A percentile compares a stretch with the other conserved stretches of the same genome.
Evolutionary conservation across 148 eudicot species (phyloP).

Genomic region (Chenopodium berlandieri): DNA sequence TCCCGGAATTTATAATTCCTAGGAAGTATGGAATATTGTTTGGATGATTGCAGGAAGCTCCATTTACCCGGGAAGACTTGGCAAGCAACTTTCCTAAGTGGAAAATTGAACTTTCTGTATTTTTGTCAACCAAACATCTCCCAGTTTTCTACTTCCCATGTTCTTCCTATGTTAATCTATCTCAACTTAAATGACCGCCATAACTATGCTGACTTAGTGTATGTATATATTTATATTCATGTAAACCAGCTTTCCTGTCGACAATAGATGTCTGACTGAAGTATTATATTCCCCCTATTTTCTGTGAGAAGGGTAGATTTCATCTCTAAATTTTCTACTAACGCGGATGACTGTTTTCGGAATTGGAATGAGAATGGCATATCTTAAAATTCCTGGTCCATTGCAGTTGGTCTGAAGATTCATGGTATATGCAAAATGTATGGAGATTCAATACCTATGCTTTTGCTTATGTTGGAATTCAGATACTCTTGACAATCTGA

Average conservation of each 20-base stretch:
- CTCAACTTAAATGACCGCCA: background rate
- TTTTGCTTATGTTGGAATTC: background rate
- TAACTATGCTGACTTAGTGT: slow-evolving; percentile 3
- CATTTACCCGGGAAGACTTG: background rate
- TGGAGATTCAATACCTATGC: background rate
- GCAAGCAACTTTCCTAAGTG: background rate
- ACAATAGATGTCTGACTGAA: background rate
- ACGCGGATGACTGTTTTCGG: background rate
- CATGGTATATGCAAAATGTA: background rate
- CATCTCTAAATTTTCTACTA: background rate
- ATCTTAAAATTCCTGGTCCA: background rate
- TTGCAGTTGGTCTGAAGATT: background rate
- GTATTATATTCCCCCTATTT: background rate
- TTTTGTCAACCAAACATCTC: background rate
- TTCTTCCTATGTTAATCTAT: background rate
- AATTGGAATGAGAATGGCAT: background rate
- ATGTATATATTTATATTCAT: background rate
- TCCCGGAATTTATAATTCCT: background rate
- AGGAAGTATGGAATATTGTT: background rate
- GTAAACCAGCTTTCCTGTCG: background rate
- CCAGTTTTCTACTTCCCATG: background rate
- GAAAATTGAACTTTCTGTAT: background rate
- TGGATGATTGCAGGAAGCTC: background rate
- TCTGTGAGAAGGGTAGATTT: background rate
- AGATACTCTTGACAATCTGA: background rate